Conservation (phyloP, 2,329 filamentous ascomycete species). For the Coniochaeta prunicola region DNA sequence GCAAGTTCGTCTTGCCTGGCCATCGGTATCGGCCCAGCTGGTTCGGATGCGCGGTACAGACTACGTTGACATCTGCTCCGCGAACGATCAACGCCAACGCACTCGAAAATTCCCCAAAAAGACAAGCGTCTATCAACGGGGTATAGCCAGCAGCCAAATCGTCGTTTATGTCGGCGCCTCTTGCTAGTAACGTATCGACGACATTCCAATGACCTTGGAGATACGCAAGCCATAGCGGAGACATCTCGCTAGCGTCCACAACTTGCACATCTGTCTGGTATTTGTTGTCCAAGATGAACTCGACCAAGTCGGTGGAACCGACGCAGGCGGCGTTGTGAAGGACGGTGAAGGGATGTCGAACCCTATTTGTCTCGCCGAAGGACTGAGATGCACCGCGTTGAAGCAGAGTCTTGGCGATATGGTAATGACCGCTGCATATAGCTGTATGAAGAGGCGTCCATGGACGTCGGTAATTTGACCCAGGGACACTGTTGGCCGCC, state of each 20-base stretch:
- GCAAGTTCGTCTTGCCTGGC: neutral
- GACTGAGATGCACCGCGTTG: neutral
- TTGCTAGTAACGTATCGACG: conserved; percentile 4
- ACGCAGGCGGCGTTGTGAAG: conserved; percentile 6
- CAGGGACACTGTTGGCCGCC: neutral
- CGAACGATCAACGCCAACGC: conserved; percentile 4
- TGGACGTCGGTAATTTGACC: neutral
- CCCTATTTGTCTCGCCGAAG: neutral
- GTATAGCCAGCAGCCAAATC: conserved; percentile 6
- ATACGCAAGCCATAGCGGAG: conserved; percentile 8
- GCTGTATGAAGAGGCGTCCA: conserved; percentile 5
- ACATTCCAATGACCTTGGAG: conserved; percentile 3
- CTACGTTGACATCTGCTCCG: conserved; percentile 4
- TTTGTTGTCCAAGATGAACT: conserved; percentile 5
- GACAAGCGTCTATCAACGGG: conserved; percentile 5
- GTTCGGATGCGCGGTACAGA: neutral
- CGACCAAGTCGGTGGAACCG: conserved; percentile 5
- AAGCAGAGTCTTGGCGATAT: conserved; percentile 3
- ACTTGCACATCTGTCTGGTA: conserved; percentile 5
- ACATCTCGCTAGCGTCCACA: neutral
- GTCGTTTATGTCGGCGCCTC: conserved; percentile 7
- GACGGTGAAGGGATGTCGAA: neutral
- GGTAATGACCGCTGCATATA: neutral
- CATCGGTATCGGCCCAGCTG: neutral
- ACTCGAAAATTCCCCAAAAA: neutral